Evolutionary conservation across 2,329 filamentous ascomycete species (phyloP), one percentile per base, ranked within the genome.

Genomic region (Rasamsonia emersonii): DNA sequence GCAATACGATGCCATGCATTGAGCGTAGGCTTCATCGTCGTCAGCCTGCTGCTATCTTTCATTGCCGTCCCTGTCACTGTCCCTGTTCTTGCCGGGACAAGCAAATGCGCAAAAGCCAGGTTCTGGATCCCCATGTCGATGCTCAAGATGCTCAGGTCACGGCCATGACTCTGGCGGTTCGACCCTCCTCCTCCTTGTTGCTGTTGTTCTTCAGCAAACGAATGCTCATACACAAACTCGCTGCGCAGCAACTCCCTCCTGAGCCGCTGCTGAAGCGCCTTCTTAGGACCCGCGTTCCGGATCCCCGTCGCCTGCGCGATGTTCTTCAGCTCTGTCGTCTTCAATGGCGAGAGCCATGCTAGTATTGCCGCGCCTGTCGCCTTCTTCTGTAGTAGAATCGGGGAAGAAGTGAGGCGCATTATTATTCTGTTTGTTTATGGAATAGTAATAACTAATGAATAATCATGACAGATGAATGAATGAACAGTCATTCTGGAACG

Each of bases 61-160:
- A 17, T 28, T 23, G 20, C 20, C 7, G 29, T 31, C 13, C 13
- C 20, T 11, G 5, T 18, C 8, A 11, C 5, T n/a, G n/a, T n/a
- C n/a, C n/a, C 7, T 11, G 9, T 7, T 4, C 3, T 14, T n/a
- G 19, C 29, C 6, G 41, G 37, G 32, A 70, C 49, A 11, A 59
- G 47, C 18, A 83, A 55, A 39, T 84, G 67, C 42, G 81, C 82
- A 51, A 77, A 85, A 1, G 83, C 84, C 3, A 93, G 64, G 52
- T 93, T 93, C 25, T 75, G 76, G 43, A 93, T 82, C 3, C 85
- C 85, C 75, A 91, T 81, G 54, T 93, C 85, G 40, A 93, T 80
- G 51, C 82, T 88, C 19, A 91, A 56, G 15, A 91, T 67, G 25
- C 77, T 68, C 44, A 64, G 37, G 26, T 44, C 36, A 21, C 23